Evolutionary conservation across 345 rosid species (phyloP), one percentile per base, ranked within the genome.

Genomic region (Viola odorata): DNA sequence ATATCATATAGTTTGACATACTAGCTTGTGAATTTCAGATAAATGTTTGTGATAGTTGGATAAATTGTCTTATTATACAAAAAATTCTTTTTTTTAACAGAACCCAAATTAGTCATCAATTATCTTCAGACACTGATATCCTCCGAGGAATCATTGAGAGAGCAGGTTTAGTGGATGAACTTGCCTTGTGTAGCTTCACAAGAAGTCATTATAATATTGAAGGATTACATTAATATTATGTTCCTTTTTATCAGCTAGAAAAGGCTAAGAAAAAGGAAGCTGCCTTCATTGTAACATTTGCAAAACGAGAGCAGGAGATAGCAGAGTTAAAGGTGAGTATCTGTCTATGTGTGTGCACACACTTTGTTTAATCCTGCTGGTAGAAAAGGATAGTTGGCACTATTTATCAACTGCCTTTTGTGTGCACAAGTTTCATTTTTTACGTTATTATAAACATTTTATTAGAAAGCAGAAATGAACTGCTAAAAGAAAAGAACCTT

Each of bases 261-360:
- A 83, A 88, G 45, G 95, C 97, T 13, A 90, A 81, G 87, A 87
- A 92, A 74, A 94, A 94, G 77, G 99, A 94, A 80, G 99, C 97
- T 52, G 90, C 99, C 12, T 90, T 86, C 75, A 90, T 94, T 69
- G 97, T 94, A 58, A 88, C 90, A 61, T 94, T 90, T 74, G 96
- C 95, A 0, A 94, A 94, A 77, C 77, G 92, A 51, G 97, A 94
- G 76, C 97, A 90, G 65, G 96, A 90, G 81, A 88, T 94, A 77
- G 88, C 97, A 5, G 97, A 90, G 71, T 67, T 94, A 65, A 90
- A 90, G 90, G 96, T 86, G 60, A 44, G 60, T 51, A 17, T 69
- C 50, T 48, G 3, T 47, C 50, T 52, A 9, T 55, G 12, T 57
- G 3, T 13, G 8, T 32, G 40, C 40, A 53, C 40, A 53, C 13